Conservation (phyloP, 1,284 basidiomycete genomes). For the Macrocybe sp. region DNA sequence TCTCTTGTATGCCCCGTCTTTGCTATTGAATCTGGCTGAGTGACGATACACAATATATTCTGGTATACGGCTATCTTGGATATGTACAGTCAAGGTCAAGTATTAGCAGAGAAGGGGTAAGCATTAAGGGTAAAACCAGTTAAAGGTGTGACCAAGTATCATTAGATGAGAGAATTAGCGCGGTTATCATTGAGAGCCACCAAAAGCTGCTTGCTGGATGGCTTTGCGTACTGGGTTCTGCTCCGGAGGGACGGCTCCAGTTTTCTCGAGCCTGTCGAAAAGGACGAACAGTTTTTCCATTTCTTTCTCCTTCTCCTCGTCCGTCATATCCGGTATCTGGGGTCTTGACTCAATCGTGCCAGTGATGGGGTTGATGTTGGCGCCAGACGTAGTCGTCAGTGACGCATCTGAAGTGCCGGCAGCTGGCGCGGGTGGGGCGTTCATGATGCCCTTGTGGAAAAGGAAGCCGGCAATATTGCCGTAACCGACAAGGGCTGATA, state of each 20-base stretch:
- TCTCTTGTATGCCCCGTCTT: too few relatives aligned
- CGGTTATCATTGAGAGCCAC: constrained; percentile 1
- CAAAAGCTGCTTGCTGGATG: constrained; percentile 48
- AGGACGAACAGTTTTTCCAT: constrained; percentile 86
- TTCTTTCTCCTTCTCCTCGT: constrained; percentile 89
- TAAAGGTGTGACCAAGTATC: too few relatives aligned
- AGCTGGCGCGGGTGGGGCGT: constrained; percentile 32
- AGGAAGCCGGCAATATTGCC: constrained; percentile 91
- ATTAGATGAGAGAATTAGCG: too few relatives aligned
- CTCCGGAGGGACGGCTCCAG: constrained; percentile 53
- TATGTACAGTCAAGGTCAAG: too few relatives aligned
- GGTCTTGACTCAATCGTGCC: constrained; percentile 46
- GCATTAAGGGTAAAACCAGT: too few relatives aligned
- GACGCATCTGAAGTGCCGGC: constrained; percentile 32
- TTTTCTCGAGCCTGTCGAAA: constrained; percentile 83
- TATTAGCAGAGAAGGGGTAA: too few relatives aligned
- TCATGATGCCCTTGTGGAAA: constrained; percentile 82
- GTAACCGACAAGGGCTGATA: constrained; percentile 80
- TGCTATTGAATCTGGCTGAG: too few relatives aligned
- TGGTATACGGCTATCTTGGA: too few relatives aligned
- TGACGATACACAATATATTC: too few relatives aligned
- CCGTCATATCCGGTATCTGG: constrained; percentile 63
- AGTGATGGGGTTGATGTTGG: constrained; percentile 77
- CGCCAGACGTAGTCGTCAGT: constrained; percentile 35
- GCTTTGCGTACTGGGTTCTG: constrained; percentile 74